Base-by-base conservation (phyloP, 768 basidiomycete genomes). In the Leccinum barrowsii region DNA sequence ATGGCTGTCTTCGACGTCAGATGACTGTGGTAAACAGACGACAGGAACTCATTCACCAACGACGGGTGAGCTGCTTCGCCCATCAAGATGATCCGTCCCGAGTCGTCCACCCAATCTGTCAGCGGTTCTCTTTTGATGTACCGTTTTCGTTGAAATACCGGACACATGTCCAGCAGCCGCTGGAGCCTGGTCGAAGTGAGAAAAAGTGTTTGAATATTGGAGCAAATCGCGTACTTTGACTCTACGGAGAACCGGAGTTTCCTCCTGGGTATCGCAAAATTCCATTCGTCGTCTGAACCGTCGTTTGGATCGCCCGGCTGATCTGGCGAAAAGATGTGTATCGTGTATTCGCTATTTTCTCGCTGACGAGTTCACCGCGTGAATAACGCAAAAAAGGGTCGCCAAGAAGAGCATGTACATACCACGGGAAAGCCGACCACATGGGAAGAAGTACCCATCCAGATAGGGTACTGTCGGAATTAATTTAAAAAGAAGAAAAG, bases 21-120 rank as follows among this genome's bases (percentile, higher is more conserved):
- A 7, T 17, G 40, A 30, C 35, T 48, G 51, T 30, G 28, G 21
- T 34, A 46, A 26, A 17, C 24, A 24, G 7, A 28, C 51, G n/a
- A 17, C 1, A 52, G 21, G 32, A 22, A 48, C 30, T 37, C 4
- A 66, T 77, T 59, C 57, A 81, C 83, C 66, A 81, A 63, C 46
- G 81, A 71, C 11, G 84, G 80, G 69, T 85, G 83, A 2, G 80
- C 82, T 13, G 83, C 83, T 60, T 82, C 81, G 46, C 83, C 85
- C 34, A 83, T 74, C 21, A 85, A 69, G 17, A 81, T 78, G 15
- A 83, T 71, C 56, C 76, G 72, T 13, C 77, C 80, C 11, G 73
- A 70, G 13, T 79, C 76, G 59, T 82, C 82, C 13, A 78, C 74
- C 69, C 81, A 76, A 30, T 72, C 76, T 19, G 80, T 77, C 28